Evolutionary conservation across 345 rosid species (phyloP).

Genomic region (Erodium maritimum): DNA sequence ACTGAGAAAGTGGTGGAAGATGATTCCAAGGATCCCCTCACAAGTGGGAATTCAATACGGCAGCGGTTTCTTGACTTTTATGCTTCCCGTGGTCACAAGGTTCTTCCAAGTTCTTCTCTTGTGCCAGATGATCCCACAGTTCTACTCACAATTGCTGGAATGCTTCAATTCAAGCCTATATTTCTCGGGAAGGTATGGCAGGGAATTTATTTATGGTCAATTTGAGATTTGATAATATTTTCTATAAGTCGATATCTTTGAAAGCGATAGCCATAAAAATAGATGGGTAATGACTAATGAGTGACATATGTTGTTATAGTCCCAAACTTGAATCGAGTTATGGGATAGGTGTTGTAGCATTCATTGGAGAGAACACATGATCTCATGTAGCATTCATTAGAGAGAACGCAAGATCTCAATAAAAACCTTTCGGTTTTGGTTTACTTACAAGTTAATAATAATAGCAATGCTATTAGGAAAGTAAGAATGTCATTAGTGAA

Average conservation of each 20-base stretch:
- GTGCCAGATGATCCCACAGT: conserved; percentile 96
- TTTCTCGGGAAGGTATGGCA: conserved; percentile 76
- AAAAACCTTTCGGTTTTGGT: no score
- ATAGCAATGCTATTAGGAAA: no score
- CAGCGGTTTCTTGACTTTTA: conserved; percentile 69
- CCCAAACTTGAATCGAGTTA: no score
- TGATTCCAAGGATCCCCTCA: conserved; percentile 25
- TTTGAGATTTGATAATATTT: neutral
- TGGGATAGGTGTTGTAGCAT: no score
- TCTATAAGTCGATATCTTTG: neutral
- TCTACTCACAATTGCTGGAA: conserved; percentile 87
- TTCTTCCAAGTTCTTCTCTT: conserved; percentile 84
- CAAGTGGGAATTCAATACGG: conserved; percentile 77
- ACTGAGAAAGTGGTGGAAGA: conserved; percentile 41
- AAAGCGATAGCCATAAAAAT: neutral
- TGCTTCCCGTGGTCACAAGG: conserved; percentile 81
- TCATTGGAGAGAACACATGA: no score
- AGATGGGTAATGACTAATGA: neutral
- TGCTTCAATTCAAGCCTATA: conserved; percentile 95
- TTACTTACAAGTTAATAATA: no score
- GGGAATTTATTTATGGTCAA: neutral
- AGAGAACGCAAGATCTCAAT: no score
- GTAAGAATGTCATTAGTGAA: no score
- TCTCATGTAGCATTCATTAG: no score
- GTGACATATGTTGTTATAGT: no score